Percentiles rank a stretch among this genome's conserved stretches.
Conservation (phyloP, 2,329 filamentous ascomycete species). For the Colletotrichum sp. region DNA sequence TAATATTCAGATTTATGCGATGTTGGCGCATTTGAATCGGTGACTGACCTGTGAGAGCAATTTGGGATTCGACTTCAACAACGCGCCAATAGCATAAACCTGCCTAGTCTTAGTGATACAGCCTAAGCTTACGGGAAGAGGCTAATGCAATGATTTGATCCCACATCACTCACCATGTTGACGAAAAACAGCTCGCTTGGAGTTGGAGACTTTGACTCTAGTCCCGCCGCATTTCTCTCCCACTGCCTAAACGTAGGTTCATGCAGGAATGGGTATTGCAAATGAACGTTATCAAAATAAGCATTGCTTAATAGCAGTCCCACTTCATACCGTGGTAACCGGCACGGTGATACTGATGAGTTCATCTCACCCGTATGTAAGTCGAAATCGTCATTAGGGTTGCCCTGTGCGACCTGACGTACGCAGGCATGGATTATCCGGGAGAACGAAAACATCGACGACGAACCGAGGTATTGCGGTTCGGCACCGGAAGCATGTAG, state of each 20-base stretch:
- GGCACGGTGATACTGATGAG: not conserved
- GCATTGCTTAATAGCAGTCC: slow-evolving; percentile 26
- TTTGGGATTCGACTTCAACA: not conserved
- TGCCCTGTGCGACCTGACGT: not conserved
- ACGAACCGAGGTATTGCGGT: slow-evolving; percentile 31
- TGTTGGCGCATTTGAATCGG: not conserved
- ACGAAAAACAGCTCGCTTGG: slow-evolving; percentile 20
- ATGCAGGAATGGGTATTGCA: slow-evolving; percentile 42
- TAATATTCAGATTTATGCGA: not conserved
- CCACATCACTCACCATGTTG: slow-evolving; percentile 17
- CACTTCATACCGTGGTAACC: not conserved
- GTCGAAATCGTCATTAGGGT: not conserved
- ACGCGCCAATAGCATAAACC: slow-evolving; percentile 20
- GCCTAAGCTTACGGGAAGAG: not conserved
- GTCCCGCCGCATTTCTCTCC: slow-evolving; percentile 28
- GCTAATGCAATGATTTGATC: not conserved
- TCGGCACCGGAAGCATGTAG: slow-evolving; percentile 15
- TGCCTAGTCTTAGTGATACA: not conserved
- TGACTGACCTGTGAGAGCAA: slow-evolving; percentile 17
- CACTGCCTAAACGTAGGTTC: slow-evolving; percentile 33
- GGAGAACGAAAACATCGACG: slow-evolving; percentile 31
- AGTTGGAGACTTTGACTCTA: not conserved
- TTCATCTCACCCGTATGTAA: not conserved
- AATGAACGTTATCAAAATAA: slow-evolving; percentile 41
- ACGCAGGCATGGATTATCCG: slow-evolving; percentile 18